These are phyloP conservation scores for Septoria petroselini DNA, from an alignment of 2,329 filamentous ascomycete genomes.

Conservation along the genomic window DNA sequence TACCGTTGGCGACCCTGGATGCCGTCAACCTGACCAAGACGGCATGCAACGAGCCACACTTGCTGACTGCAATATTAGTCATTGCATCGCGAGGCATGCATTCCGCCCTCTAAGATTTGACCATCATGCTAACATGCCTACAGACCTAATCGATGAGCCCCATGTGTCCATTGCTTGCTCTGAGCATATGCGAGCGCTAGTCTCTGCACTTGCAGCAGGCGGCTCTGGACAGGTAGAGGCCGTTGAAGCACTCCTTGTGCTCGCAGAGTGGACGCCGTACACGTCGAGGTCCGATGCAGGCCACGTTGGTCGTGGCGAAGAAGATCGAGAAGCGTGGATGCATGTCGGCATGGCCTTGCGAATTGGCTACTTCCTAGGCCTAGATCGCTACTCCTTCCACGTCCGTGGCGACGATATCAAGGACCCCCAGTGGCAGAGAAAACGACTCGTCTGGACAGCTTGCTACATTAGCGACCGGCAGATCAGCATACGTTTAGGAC, in stretches of 20 bases:
- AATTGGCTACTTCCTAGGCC: constrained; percentile 65
- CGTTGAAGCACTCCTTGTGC: constrained; percentile 65
- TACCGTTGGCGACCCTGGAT: constrained; percentile 59
- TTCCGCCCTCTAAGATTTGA: neutral
- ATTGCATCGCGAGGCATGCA: constrained; percentile 59
- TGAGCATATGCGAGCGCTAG: constrained; percentile 66
- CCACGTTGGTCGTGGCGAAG: constrained; percentile 66
- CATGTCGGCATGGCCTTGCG: constrained; percentile 68
- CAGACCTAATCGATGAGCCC: constrained; percentile 62
- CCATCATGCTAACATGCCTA: neutral
- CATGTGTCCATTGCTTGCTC: constrained; percentile 64
- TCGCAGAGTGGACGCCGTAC: constrained; percentile 72
- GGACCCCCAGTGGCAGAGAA: constrained; percentile 59
- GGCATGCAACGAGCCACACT: constrained; percentile 60
- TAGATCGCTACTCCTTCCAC: constrained; percentile 66
- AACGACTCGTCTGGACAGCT: constrained; percentile 65
- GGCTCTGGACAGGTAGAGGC: constrained; percentile 66
- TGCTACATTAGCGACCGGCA: constrained; percentile 66
- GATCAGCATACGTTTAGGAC: constrained; percentile 68
- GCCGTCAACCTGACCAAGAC: constrained; percentile 53
- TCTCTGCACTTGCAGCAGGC: constrained; percentile 64
- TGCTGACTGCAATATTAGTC: constrained; percentile 67
- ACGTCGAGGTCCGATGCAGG: constrained; percentile 59
- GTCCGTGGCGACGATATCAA: constrained; percentile 56
- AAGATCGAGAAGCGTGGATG: constrained; percentile 75